Percentiles rank a stretch among this genome's conserved stretches.
These are phyloP conservation scores for Gossypium raimondii DNA, from an alignment of 345 rosid genomes.

Conservation along the genomic window DNA sequence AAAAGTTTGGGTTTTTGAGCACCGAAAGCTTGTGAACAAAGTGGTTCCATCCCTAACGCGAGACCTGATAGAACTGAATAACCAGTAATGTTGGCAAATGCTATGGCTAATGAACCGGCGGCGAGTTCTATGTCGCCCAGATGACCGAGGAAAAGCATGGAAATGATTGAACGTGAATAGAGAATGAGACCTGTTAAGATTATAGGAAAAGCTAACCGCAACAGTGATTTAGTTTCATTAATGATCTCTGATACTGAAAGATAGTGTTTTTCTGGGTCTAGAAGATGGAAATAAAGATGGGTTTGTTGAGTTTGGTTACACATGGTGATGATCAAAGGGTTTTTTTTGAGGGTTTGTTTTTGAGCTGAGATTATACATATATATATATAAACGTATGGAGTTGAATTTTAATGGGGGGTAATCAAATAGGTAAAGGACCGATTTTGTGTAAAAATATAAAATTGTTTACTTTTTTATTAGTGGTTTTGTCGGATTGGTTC, in stretches of 20 bases:
- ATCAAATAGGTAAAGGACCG: no score
- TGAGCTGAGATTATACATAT: no score
- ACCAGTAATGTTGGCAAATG: slow-evolving; percentile 91
- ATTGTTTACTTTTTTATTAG: neutral
- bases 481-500: slow-evolving; percentile 26
- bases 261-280: slow-evolving; percentile 19
- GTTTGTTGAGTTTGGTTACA: slow-evolving; percentile 38
- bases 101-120: slow-evolving; percentile 88
- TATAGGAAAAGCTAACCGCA: slow-evolving; percentile 77
- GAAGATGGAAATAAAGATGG: slow-evolving; percentile 37
- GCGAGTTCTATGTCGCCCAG: slow-evolving; percentile 84
- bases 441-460: no score
- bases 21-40: slow-evolving; percentile 93
- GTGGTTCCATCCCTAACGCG: slow-evolving; percentile 91
- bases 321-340: slow-evolving; percentile 33
- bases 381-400: no score
- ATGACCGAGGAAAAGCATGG: slow-evolving; percentile 90
- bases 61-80: slow-evolving; percentile 97
- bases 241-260: slow-evolving; percentile 37
- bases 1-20: slow-evolving; percentile 81
- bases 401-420: no score
- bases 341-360: no score
- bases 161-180: slow-evolving; percentile 77
- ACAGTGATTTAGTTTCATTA: slow-evolving; percentile 63
- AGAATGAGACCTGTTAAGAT: slow-evolving; percentile 75